These are phyloP conservation scores for Globisporangium paddicum DNA, from an alignment of 352 stramenopile genomes.

Conservation along the genomic window DNA sequence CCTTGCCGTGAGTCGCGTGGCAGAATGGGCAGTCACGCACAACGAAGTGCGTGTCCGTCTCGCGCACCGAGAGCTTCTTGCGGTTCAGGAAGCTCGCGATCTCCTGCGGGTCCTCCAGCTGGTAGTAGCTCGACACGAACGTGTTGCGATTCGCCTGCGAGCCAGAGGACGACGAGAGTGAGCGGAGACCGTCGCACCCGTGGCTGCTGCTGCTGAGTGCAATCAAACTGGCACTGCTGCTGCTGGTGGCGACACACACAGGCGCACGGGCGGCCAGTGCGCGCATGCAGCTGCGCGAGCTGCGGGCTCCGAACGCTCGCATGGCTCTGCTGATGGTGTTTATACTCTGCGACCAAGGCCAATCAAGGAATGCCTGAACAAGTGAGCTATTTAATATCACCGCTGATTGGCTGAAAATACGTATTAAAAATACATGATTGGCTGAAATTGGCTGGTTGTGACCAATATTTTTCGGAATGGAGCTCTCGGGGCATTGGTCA, in stretches of 20 bases:
- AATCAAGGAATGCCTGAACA: slow-evolving; percentile 7
- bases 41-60: slow-evolving; percentile 76
- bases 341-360: slow-evolving; percentile 5
- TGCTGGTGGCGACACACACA: background rate
- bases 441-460: slow-evolving; percentile 31
- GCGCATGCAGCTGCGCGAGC: slow-evolving; percentile 13
- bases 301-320: slow-evolving; percentile 20
- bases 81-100: slow-evolving; percentile 68
- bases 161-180: slow-evolving; percentile 18
- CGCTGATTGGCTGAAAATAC: background rate
- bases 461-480: background rate
- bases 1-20: slow-evolving; percentile 70
- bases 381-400: background rate
- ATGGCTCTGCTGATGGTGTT: slow-evolving; percentile 9
- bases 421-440: slow-evolving; percentile 8
- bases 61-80: slow-evolving; percentile 56
- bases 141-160: slow-evolving; percentile 23
- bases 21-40: slow-evolving; percentile 88
- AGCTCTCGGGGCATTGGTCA: background rate
- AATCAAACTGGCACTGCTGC: background rate
- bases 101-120: slow-evolving; percentile 59
- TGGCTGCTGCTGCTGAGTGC: background rate
- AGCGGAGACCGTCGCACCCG: slow-evolving; percentile 6
- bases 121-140: slow-evolving; percentile 82
- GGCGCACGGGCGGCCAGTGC: background rate